Base-by-base conservation (phyloP, 331 rosid genomes). In the Acacia concinna region DNA sequence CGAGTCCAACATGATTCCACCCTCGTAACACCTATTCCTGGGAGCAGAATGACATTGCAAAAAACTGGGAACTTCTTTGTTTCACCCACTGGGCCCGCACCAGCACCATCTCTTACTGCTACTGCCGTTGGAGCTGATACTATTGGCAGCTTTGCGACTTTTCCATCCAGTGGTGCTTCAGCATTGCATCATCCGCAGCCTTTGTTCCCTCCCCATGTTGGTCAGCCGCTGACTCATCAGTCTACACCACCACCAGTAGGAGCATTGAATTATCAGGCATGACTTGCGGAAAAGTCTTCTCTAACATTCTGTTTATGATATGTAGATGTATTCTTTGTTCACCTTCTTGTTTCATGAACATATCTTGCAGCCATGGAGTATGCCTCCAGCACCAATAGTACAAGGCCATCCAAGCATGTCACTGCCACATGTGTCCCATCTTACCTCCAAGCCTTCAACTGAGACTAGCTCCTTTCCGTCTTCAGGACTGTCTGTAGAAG, bases 251-350 rank as follows among this genome's bases (percentile, higher is more conserved):
- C 91, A 51, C 79, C 51, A 25, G 82, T 77, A 57, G 92, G 92
- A 81, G 80, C 79, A 85, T 68, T 87, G 46, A 91, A 73, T 82
- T 83, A 84, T 85, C 97, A 88, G 91, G 94, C 88, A 80, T 73
- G 80, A 54, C 71, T 85, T 81, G 40, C 57, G 31, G 51, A 31
- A 80, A 72, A 56, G 57, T 73, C 64, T 52, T 85, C 64, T 74
- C 71, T 63, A n/a, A 76, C 70, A 43, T 82, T 75, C 68, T 54
- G 38, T 79, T 63, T 59, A 68, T 74, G 67, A 63, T 52, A 68
- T 74, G 70, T 79, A 32, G 12, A 38, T 67, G 46, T 57, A 40
- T 43, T 46, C 49, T 77, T 62, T 78, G 32, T 75, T 88, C 78
- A 79, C 83, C 80, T 70, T 80, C 27, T 62, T 77, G 23, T 35